Evolutionary conservation across 2,329 filamentous ascomycete species (phyloP), one percentile per base, ranked within the genome.

Genomic region (Gliomastix tumulicola): DNA sequence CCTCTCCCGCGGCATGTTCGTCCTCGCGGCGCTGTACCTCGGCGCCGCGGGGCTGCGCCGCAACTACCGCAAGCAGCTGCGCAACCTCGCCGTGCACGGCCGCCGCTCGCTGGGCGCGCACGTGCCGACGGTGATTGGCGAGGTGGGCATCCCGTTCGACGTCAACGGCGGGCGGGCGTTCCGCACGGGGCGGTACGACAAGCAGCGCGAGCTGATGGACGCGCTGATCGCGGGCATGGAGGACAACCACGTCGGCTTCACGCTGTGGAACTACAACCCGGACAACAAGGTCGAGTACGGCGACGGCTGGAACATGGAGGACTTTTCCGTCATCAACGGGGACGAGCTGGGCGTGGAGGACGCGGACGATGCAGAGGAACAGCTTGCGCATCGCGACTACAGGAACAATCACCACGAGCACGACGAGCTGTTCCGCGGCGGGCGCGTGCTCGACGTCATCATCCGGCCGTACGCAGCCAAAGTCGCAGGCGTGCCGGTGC

Each of bases 301-400:
- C 1, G 62, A 65, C 10, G 58, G 60, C 2, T 65, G 62, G 62
- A 65, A 65, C 38, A 62, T 57, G 37, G 62, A 65, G 38, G 62
- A 65, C 32, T 65, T 65, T 34, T 65, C 62, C 0, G 45, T 65
- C 18, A 48, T 64, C 16, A 63, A 62, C 7, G 52, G 57, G 16
- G 53, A 63, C 36, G 49, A 49, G 1, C 42, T 47, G 9, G 13
- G n/a, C 13, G 25, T n/a, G 25, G 13, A 28, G 13, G 25, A 28
- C 5, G n/a, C n/a, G n/a, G n/a, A n/a, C n/a, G n/a, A n/a, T n/a
- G n/a, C n/a, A n/a, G 47, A 50, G 2, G 54, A 53, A 7, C 44
- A 54, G 2, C 48, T 53, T 2, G 45, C 50, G 1, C 47, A 42
- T 4, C 41, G 40, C 5, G 56, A 65, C 34, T 57, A 60, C 36